Base-by-base conservation (phyloP, 2,329 filamentous ascomycete genomes). In the Whalleya microplaca region DNA sequence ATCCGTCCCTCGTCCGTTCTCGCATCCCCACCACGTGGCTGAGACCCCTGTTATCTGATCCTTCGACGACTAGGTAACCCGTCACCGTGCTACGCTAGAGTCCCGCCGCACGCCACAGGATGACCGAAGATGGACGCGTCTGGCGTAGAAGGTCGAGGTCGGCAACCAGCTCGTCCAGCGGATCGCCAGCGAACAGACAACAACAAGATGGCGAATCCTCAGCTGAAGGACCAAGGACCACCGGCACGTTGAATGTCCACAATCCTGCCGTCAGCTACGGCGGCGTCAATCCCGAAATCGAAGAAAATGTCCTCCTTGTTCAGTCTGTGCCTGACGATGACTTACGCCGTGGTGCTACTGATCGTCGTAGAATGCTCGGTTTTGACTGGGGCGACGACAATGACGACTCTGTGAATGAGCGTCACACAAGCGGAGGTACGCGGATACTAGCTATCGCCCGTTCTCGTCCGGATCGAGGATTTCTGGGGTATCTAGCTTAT, bases 201-300 rank as follows among this genome's bases (percentile, higher is more conserved):
- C n/a, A 4, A 44, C 48, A 23, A 44, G 40, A 19, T 44, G 37
- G 47, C 21, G 43, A 48, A 2, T 50, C 41, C 48, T 57, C 58
- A 29, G 47, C 29, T 21, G 51, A 46, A 9, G 51, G 44, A 48
- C 27, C 47, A 45, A 62, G 61, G 45, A 14, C 52, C n/a, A 56
- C 47, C 27, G 54, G 55, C 40, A 60, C 57, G 21, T 37, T 67
- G 43, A 66, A 63, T 56, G 59, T 58, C 20, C 57, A 59, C 51
- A 64, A 64, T 47, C 62, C 64, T 10, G 61, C 66, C 29, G 60
- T 64, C 45, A 61, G 51, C 20, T 75, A 73, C 54, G 73, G 70
- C 42, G 66, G 72, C 40, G 62, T 73, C 58, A 71, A 74, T 51
- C 70, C 73, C 1, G 73, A 73, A 56, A 69, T 74, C 48, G 71